Conservation (phyloP, 2,329 filamentous ascomycete genomes). For the Aspergillus transmontanensis region DNA sequence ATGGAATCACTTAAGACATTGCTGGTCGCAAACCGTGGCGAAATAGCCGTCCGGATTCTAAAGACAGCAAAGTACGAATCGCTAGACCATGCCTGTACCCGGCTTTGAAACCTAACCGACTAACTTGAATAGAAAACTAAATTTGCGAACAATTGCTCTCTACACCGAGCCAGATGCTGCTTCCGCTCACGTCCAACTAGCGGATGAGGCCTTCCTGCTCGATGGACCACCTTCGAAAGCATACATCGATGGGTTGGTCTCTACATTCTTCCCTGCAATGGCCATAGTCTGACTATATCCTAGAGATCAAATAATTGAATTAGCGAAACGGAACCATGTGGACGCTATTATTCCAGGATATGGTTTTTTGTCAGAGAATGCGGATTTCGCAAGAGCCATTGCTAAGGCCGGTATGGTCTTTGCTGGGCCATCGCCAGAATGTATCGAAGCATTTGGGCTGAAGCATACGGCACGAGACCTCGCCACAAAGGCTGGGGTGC, state of each 20-base stretch:
- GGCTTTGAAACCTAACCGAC: neutral
- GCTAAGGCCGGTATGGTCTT: conserved; percentile 59
- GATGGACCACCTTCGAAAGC: conserved; percentile 51
- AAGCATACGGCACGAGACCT: conserved; percentile 61
- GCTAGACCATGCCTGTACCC: neutral
- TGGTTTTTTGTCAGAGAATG: conserved; percentile 67
- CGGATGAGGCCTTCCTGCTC: conserved; percentile 57
- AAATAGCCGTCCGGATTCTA: conserved; percentile 59
- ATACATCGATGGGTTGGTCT: conserved; percentile 49
- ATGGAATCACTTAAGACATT: conserved; percentile 52
- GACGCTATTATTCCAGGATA: conserved; percentile 69
- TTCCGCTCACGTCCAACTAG: conserved; percentile 56
- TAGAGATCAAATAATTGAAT: conserved; percentile 46
- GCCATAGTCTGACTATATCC: neutral
- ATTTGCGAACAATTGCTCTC: conserved; percentile 58
- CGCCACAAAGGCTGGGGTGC: conserved; percentile 55
- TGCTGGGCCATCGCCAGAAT: conserved; percentile 59
- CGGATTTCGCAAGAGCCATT: conserved; percentile 60
- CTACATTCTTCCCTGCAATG: neutral
- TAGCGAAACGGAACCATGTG: conserved; percentile 53
- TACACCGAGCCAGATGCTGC: conserved; percentile 60
- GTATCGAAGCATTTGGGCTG: conserved; percentile 60
- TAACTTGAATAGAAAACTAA: conserved; percentile 37
- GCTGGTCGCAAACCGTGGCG: conserved; percentile 62
- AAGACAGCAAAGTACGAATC: conserved; percentile 49